Base-by-base conservation (phyloP, 2,329 filamentous ascomycete species). In the Neocatenulostroma microsporum region DNA sequence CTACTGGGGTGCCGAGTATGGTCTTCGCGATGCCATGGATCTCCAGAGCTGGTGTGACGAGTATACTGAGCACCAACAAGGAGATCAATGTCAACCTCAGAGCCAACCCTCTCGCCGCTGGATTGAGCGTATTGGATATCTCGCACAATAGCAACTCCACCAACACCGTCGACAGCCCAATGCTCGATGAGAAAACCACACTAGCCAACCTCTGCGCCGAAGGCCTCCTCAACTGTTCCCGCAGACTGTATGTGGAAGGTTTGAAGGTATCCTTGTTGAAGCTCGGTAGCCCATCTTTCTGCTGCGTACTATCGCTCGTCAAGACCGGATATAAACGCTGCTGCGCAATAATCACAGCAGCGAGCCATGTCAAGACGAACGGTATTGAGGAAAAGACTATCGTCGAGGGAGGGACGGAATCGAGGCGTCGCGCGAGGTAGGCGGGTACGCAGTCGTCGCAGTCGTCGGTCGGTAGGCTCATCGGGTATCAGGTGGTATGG, bases 71-170 rank as follows among this genome's bases (percentile, higher is more conserved):
- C 25, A 85, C 71, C 19, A 93, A 63, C 27, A 94, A 66, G 14
- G 76, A 74, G 5, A 80, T 76, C 18, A 93, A 74, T 0, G 81
- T 85, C 20, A 81, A 62, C 39, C 76, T 71, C 47, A 93, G 67
- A 15, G 81, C 84, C 19, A 82, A 56, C 15, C 73, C 74, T 41
- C 85, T 71, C 10, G 83, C 84, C 21, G 68, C 67, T 5, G 78
- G 71, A 45, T 80, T 73, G n/a, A 85, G 71, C 4, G 82, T 70
- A 52, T 85, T 84, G 18, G 83, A 78, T 28, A 94, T 84, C 61
- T 94, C 86, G 50, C 84, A 86, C 7, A 94, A 71, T 30, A 94
- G 83, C 47, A 94, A 64, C 61, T 88, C 80, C 3, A 79, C 84
- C 30, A 94, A 68, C 2, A 89, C 83, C 24, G 81, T 74, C 5